Conservation (phyloP, 371 early-diverging fungal genomes). For the Cokeromyces recurvatus region DNA sequence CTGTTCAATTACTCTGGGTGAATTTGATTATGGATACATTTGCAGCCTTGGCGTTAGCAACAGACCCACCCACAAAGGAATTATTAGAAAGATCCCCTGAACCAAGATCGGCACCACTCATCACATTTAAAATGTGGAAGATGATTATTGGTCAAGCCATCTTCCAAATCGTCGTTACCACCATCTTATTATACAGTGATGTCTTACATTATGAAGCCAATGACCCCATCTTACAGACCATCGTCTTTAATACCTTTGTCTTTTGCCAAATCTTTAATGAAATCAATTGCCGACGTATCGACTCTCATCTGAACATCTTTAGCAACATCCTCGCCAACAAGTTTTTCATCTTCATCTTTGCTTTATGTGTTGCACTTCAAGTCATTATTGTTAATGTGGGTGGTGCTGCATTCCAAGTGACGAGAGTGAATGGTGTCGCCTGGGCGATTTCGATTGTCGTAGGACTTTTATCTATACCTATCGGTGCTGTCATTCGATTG, state of each 20-base stretch:
- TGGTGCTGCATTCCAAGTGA: constrained; percentile 50
- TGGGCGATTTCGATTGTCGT: constrained; percentile 65
- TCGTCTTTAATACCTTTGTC: constrained; percentile 80
- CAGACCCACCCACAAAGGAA: constrained; percentile 62
- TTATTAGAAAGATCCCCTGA: constrained; percentile 57
- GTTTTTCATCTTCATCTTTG: constrained; percentile 53
- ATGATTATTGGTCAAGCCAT: constrained; percentile 59
- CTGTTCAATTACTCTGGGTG: constrained; percentile 72
- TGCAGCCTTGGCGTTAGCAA: constrained; percentile 67
- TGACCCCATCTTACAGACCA: constrained; percentile 44
- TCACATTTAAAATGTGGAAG: constrained; percentile 66
- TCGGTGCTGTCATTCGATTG: constrained; percentile 65
- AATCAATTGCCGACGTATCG: constrained; percentile 64
- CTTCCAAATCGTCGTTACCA: constrained; percentile 52
- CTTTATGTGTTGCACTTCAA: constrained; percentile 49
- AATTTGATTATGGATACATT: constrained; percentile 76
- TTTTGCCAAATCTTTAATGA: constrained; percentile 79
- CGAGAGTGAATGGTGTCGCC: constrained; percentile 38
- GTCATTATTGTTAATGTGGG: constrained; percentile 55
- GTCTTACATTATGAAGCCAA: constrained; percentile 21
- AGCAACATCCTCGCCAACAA: constrained; percentile 43
- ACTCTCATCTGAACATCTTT: constrained; percentile 57
- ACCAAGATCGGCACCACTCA: constrained; percentile 51
- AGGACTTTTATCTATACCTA: constrained; percentile 59
- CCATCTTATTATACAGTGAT: constrained; percentile 48